phyloP scores from a whole-genome alignment of 2,329 filamentous ascomycete species.

The Purpureocillium lavendulum region DNA sequence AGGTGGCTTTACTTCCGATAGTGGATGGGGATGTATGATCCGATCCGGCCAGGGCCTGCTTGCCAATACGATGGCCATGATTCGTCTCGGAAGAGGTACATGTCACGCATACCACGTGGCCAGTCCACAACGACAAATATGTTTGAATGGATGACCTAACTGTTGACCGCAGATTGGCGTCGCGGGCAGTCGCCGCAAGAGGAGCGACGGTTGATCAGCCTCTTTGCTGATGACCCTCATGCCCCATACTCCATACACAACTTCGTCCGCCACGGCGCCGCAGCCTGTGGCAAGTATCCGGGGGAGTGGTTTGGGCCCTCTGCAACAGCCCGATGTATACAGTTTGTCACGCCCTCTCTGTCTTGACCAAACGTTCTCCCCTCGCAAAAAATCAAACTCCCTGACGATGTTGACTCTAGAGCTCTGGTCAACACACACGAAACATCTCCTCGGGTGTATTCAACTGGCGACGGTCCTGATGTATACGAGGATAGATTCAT shows the following conservation, averaged over 20 bases:
- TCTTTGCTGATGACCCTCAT: constrained; percentile 80
- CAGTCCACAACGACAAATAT: no score
- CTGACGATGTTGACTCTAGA: constrained; percentile 39
- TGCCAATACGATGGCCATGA: constrained; percentile 70
- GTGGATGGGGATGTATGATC: constrained; percentile 99
- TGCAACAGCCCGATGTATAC: constrained; percentile 86
- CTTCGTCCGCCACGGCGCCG: constrained; percentile 82
- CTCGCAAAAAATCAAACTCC: no score
- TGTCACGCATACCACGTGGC: neutral
- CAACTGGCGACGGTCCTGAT: constrained; percentile 82
- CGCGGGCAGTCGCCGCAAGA: constrained; percentile 46
- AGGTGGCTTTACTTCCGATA: constrained; percentile 81
- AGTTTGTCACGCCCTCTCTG: constrained; percentile 45
- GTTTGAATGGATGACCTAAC: neutral
- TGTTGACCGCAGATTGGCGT: constrained; percentile 57
- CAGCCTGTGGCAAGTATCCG: constrained; percentile 84
- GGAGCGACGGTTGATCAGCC: constrained; percentile 63
- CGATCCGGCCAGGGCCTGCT: constrained; percentile 88
- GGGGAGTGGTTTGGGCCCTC: constrained; percentile 99
- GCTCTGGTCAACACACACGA: constrained; percentile 63
- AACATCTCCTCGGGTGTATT: constrained; percentile 68
- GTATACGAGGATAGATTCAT: constrained; percentile 88
- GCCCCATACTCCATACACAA: constrained; percentile 93
- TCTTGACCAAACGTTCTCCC: no score
- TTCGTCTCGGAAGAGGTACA: constrained; percentile 71